Conservation (phyloP, 345 rosid genomes). For the Camelina neglecta region DNA sequence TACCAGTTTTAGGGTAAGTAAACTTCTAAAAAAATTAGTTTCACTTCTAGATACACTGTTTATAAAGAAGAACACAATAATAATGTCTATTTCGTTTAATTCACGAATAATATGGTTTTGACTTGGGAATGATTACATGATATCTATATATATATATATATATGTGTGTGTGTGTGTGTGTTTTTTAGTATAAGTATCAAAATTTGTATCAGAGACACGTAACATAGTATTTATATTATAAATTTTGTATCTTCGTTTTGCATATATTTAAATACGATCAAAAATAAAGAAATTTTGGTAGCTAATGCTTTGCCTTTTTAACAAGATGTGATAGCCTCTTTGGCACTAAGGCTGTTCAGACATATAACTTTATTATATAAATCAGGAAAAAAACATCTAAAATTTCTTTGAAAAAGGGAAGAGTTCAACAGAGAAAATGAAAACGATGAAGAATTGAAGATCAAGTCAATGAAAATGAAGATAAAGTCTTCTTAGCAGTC, state of each 20-base stretch:
- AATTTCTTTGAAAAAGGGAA: neutral
- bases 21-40: too few species aligned
- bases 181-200: too few species aligned
- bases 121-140: too few species aligned
- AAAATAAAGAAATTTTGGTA: neutral
- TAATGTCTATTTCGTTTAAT: too few species aligned
- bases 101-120: too few species aligned
- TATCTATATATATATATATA: too few species aligned
- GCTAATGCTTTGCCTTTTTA: neutral
- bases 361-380: neutral
- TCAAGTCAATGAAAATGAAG: neutral
- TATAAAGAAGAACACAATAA: too few species aligned
- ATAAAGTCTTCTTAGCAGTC: neutral
- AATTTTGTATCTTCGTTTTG: neutral
- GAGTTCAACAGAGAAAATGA: neutral
- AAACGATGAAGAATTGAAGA: neutral
- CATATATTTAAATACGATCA: neutral
- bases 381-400: neutral
- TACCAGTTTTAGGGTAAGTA: too few species aligned
- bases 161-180: too few species aligned
- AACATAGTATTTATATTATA: too few species aligned
- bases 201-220: too few species aligned
- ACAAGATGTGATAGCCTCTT: conserved; percentile 37
- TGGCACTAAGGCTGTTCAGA: conserved; percentile 17
- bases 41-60: too few species aligned